A percentile compares a stretch with the other conserved stretches of the same genome.
These are phyloP conservation scores for Citrus medica DNA, from an alignment of 345 rosid species.

Conservation along the genomic window DNA sequence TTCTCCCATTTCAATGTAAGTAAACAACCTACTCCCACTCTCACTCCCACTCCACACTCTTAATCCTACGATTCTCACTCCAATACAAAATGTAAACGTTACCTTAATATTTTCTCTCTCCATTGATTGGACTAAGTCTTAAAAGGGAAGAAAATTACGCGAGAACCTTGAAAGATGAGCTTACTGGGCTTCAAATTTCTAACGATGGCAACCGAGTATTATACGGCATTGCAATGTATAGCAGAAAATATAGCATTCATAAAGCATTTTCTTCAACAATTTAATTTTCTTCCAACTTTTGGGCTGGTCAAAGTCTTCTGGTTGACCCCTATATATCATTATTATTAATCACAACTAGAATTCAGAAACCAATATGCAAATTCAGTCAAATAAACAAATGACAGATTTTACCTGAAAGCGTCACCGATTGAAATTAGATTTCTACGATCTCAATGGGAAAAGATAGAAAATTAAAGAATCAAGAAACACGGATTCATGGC, in stretches of 20 bases:
- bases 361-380: background rate
- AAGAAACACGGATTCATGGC: constrained; percentile 6
- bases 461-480: background rate
- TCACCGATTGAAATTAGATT: background rate
- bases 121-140: background rate
- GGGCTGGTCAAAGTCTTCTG: background rate
- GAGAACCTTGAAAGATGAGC: background rate
- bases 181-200: background rate
- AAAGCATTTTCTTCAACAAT: background rate
- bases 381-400: background rate
- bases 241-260: background rate
- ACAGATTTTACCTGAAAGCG: background rate
- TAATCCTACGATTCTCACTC: no score
- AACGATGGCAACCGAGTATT: background rate
- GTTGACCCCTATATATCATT: background rate
- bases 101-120: no score
- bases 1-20: no score
- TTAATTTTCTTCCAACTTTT: background rate
- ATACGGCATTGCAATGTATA: background rate
- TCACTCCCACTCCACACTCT: no score
- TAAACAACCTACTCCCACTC: no score
- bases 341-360: background rate
- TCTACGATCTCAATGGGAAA: background rate
- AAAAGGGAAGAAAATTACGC: background rate
- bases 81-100: no score